phyloP scores from a whole-genome alignment of 2,329 filamentous ascomycete genomes.

The Madurella fahalii region DNA sequence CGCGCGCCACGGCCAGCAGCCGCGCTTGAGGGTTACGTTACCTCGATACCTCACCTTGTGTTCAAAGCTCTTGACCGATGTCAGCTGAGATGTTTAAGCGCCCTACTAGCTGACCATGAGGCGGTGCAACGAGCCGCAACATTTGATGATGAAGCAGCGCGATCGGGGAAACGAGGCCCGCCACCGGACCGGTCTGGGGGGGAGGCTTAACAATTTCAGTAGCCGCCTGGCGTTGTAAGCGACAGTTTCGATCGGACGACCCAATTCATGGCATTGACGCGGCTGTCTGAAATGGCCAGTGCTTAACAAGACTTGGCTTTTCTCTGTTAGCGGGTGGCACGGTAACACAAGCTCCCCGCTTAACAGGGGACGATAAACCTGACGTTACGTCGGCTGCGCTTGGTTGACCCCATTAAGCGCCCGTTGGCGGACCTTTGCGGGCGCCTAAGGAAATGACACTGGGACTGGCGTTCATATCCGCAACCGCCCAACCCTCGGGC shows the following conservation, averaged over 20 bases:
- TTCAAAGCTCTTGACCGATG: background rate
- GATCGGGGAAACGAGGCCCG: background rate
- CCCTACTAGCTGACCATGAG: background rate
- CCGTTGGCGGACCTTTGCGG: background rate
- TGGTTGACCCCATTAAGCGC: background rate
- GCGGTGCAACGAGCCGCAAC: conserved; percentile 4
- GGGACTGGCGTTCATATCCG: background rate
- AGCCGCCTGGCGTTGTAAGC: conserved; percentile 3
- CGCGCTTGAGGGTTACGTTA: background rate
- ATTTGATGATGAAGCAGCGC: background rate
- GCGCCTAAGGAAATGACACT: conserved; percentile 14
- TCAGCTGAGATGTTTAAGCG: background rate
- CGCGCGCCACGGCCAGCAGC: background rate
- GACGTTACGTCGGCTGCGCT: background rate
- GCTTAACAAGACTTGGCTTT: background rate
- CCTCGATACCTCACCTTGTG: background rate
- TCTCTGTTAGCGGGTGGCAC: background rate
- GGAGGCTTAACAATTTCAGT: conserved; percentile 10
- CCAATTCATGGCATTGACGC: background rate
- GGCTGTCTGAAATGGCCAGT: background rate
- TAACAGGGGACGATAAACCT: background rate
- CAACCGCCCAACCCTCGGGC: conserved; percentile 16
- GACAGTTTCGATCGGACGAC: background rate
- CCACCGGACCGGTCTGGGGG: background rate
- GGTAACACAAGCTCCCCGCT: background rate